Base-by-base conservation (phyloP, 2,329 filamentous ascomycete species). In the Colletotrichum somersetense region DNA sequence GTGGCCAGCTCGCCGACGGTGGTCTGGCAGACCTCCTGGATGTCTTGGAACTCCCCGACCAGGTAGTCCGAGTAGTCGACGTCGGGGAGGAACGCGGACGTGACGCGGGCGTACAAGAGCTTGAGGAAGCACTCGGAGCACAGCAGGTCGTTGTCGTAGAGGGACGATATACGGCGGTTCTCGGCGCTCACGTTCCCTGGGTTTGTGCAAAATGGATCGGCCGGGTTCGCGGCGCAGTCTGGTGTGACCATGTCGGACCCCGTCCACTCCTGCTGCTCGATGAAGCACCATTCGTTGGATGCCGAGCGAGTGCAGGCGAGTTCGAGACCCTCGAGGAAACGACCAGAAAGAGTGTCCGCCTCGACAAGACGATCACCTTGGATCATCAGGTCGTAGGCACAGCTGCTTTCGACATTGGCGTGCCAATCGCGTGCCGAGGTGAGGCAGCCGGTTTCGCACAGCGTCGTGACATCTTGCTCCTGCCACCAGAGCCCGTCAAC, bases 361-460 rank as follows among this genome's bases (percentile, higher is more conserved):
- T 64, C 62, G 62, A 55, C 62, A 23, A 64, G 62, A 42, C 48
- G 62, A 53, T 64, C 48, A 26, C 62, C 62, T 42, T 52, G 38
- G 30, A 64, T 53, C 48, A 55, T 64, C n/a, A 64, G 48, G 35
- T 55, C 62, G 35, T 42, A 53, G 48, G 48, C 35, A 42, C 35
- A 64, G 35, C 48, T 42, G 35, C 48, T 53, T 55, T 56, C 33
- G 16, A 55, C 35, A 44, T 44, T 42, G 35, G 20, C n/a, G 35
- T 64, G 35, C 62, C 35, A 64, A n/a, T 64, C 23, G n/a, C 48
- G 50, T 53, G 50, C 62, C 20, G 62, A 55, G 48, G 35, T 44
- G 16, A 64, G 62, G 40, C 66, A 68, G 26, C 57, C 38, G 14
- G 58, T n/a, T 23, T 40, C 52, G 48, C 57, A 68, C 5, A 68